Conservation (phyloP, 1,284 basidiomycete genomes). For the Moesziomyces parantarcticus region DNA sequence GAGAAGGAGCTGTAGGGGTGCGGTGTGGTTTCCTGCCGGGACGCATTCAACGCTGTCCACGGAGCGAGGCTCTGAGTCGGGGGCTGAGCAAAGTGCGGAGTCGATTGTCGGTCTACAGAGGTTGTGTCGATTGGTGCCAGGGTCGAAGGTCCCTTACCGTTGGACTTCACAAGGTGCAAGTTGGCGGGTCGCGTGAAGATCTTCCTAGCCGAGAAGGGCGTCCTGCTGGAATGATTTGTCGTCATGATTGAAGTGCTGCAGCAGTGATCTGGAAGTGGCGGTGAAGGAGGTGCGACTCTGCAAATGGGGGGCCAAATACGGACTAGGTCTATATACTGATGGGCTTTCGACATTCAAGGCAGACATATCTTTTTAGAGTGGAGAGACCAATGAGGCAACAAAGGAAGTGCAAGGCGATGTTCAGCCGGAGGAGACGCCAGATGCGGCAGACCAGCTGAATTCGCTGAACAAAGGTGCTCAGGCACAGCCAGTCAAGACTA, state of each 20-base stretch:
- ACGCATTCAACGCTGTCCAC: background rate
- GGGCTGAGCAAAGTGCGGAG: background rate
- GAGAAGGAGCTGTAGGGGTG: slow-evolving; percentile 22
- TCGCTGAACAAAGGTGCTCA: too few relatives aligned
- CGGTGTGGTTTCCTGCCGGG: background rate
- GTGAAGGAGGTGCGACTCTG: background rate
- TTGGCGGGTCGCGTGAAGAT: slow-evolving; percentile 27
- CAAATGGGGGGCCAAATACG: background rate
- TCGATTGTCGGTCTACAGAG: background rate
- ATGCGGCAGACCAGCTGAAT: too few relatives aligned
- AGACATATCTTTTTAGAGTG: background rate
- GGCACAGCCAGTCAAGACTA: too few relatives aligned
- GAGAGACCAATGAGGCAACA: background rate
- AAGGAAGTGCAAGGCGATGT: background rate
- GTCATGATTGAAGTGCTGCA: slow-evolving; percentile 2
- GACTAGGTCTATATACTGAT: background rate
- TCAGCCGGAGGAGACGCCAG: background rate
- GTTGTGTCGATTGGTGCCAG: background rate
- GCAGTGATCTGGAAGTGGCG: background rate
- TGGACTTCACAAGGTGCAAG: slow-evolving; percentile 23
- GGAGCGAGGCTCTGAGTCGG: too few relatives aligned
- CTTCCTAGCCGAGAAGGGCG: slow-evolving; percentile 3
- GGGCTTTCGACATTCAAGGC: too few relatives aligned
- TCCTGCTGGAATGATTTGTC: background rate
- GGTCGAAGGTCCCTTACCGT: slow-evolving; percentile 7